Evolutionary conservation across 306 rosid species (phyloP).

Genomic region (Malus orientalis): DNA sequence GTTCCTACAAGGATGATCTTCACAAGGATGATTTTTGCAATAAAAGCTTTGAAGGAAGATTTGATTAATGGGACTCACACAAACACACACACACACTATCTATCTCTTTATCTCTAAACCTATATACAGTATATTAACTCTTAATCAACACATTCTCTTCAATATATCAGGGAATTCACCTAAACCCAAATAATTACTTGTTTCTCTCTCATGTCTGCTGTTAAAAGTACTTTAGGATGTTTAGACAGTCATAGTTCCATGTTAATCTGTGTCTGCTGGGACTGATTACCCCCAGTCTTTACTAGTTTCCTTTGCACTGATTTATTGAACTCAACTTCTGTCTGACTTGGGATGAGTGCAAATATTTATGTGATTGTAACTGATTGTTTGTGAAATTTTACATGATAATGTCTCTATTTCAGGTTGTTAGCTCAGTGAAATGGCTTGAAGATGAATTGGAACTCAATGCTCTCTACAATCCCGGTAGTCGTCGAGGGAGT

Average conservation of each 20-base stretch:
- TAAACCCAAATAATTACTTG: neutral
- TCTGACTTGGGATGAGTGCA: neutral
- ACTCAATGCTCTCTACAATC: slow-evolving; percentile 94
- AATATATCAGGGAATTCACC: neutral
- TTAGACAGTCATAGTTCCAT: neutral
- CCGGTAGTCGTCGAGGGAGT: slow-evolving; percentile 80
- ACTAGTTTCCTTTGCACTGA: neutral
- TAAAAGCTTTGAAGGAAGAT: neutral
- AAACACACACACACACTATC: neutral
- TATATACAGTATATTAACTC: neutral
- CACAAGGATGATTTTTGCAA: neutral
- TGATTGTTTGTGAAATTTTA: neutral
- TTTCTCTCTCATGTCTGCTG: neutral
- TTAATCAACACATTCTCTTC: neutral
- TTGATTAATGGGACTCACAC: neutral
- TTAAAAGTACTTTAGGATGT: neutral
- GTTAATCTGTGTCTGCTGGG: neutral
- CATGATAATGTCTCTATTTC: slow-evolving; percentile 7
- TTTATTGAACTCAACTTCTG: neutral
- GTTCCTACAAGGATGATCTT: neutral
- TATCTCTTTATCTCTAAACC: neutral
- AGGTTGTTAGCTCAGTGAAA: slow-evolving; percentile 98
- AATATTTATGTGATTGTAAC: neutral
- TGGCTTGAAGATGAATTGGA: slow-evolving; percentile 99
- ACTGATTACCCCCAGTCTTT: neutral